Conservation (phyloP, 2,329 filamentous ascomycete genomes). For the Ophiostoma sp. region DNA sequence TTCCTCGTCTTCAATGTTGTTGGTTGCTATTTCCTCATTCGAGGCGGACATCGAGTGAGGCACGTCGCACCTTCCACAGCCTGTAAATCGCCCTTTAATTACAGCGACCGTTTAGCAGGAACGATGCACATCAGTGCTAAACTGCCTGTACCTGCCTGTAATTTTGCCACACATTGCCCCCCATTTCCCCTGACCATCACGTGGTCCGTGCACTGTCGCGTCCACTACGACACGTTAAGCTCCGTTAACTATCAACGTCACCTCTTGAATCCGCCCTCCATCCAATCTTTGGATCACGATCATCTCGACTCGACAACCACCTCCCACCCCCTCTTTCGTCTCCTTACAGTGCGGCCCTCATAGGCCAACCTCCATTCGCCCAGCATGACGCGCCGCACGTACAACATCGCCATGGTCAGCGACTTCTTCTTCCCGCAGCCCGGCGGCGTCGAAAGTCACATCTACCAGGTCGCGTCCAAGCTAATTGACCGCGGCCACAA, state of each 20-base stretch:
- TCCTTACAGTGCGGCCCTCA: neutral
- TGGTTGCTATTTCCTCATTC: neutral
- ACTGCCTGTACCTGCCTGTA: neutral
- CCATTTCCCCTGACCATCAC: constrained; percentile 7
- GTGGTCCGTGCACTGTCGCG: constrained; percentile 13
- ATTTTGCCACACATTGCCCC: neutral
- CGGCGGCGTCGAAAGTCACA: constrained; percentile 95
- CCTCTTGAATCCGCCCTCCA: neutral
- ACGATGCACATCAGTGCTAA: neutral
- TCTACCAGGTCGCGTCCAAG: constrained; percentile 96
- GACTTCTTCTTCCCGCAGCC: constrained; percentile 99
- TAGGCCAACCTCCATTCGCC: neutral
- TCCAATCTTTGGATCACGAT: neutral
- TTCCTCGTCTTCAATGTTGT: neutral
- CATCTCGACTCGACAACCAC: neutral
- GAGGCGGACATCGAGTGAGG: neutral
- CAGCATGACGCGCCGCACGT: constrained; percentile 57
- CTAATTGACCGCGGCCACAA: constrained; percentile 97
- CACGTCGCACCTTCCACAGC: neutral
- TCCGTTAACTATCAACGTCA: constrained; percentile 1
- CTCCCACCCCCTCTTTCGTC: neutral
- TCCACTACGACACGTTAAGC: neutral
- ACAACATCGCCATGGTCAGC: constrained; percentile 87
- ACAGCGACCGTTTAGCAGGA: neutral
- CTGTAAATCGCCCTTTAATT: neutral